Conservation (phyloP, 176 grass and related monocot genomes). For the Ensete glaucum region DNA sequence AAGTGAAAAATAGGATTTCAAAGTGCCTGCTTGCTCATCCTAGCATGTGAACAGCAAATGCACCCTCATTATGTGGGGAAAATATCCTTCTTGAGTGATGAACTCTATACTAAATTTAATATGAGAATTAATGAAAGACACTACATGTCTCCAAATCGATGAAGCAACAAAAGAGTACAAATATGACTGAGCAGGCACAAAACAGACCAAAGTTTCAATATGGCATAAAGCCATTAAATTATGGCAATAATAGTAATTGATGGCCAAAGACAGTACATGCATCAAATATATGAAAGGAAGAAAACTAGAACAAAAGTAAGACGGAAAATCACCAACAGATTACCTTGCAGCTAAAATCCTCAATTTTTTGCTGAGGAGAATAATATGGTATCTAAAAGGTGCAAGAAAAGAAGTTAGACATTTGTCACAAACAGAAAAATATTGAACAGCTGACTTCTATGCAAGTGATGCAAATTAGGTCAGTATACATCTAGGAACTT, state of each 20-base stretch:
- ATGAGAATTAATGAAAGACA: not conserved
- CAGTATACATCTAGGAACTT: constrained; percentile 1
- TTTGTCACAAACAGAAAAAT: constrained; percentile 12
- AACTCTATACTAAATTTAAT: not conserved
- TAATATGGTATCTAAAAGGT: constrained; percentile 81
- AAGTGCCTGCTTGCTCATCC: not conserved
- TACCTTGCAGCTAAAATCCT: constrained; percentile 81
- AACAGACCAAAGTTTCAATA: not conserved
- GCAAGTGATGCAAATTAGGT: not conserved
- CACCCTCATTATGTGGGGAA: not conserved
- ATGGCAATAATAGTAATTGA: not conserved
- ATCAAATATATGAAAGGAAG: not conserved
- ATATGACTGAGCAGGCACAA: not conserved
- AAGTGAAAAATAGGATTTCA: not conserved
- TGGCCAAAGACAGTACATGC: not conserved
- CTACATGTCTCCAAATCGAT: not conserved
- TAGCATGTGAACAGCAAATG: not conserved
- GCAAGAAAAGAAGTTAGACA: constrained; percentile 18
- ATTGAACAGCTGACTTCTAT: constrained; percentile 1
- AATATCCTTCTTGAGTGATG: not conserved
- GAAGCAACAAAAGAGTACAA: not conserved
- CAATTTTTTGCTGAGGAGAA: constrained; percentile 75
- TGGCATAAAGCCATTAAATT: not conserved
- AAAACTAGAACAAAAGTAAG: not conserved
- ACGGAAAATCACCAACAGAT: constrained; percentile 22